Evolutionary conservation across 1,139 yeast genomes (phyloP), one percentile per base, ranked within the genome.

Genomic region (Nakaseomyces kungkrabaensis): DNA sequence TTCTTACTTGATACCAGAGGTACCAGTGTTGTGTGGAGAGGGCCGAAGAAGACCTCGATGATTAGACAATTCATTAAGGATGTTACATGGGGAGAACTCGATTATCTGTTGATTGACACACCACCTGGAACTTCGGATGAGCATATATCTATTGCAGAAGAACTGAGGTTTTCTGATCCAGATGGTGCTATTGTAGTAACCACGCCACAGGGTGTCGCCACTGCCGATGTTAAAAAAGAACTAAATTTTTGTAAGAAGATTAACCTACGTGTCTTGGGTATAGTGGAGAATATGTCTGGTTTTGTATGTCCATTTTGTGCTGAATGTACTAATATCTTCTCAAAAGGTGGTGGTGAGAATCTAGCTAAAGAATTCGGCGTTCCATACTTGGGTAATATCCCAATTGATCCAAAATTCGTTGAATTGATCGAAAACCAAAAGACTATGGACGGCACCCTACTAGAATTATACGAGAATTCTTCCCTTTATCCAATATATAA

Each of bases 41-140:
- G 99, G 0, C 98, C 99, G 2, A 89, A 90, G 67, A 94, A 94
- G 65, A 90, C 97, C 0, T 96, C 97, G 25, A 92, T 94, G 97
- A 86, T 94, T 43, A 77, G 92, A 51, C 99, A 94, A 67, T 90
- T 94, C 62, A 72, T 94, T 44, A 79, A 81, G 54, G 97, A 92
- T 65, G 96, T 92, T 1, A 79, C 79, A 22, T 94, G 98, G 98
- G 96, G 89, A 0, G 76, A 75, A 17, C 65, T 83, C 46, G 97
- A 90, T 66, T 94, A 87, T 63, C 69, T 94, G 51, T 71, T 94
- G 43, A 90, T 94, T 7, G 99, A 94, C 63, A 92, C 99, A 0
- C 99, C 99, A 0, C 99, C 99, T 0, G 99, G 99, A 0, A 92
- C 99, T 0, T 85, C 96, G 0, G 99, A 94, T 66, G 99, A 94